Conservation (phyloP, 495 filamentous ascomycete genomes). For the Pseudevernia furfuracea region DNA sequence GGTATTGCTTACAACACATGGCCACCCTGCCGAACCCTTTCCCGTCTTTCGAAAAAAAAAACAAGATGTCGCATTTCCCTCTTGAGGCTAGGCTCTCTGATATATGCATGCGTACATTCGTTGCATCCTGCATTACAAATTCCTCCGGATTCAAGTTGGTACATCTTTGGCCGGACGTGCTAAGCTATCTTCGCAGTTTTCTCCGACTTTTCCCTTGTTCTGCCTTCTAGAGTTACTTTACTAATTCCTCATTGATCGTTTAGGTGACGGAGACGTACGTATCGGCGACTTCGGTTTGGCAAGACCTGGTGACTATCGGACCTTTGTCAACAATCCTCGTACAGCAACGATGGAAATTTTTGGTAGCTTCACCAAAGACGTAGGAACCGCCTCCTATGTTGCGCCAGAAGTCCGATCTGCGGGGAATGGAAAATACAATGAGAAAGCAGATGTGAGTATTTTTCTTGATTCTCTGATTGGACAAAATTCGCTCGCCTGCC, state of each 20-base stretch:
- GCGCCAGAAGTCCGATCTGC: constrained; percentile 79
- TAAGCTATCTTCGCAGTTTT: neutral
- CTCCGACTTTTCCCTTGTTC: neutral
- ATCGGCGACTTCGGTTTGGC: constrained; percentile 97
- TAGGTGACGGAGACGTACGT: constrained; percentile 70
- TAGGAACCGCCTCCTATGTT: constrained; percentile 93
- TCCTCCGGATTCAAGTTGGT: neutral
- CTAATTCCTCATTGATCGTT: neutral
- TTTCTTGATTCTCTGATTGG: neutral
- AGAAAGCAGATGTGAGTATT: constrained; percentile 64
- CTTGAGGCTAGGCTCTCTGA: neutral
- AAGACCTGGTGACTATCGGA: constrained; percentile 70
- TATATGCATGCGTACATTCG: neutral
- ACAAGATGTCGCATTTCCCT: neutral
- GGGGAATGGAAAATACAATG: constrained; percentile 68
- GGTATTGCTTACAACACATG: neutral
- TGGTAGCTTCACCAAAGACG: constrained; percentile 67
- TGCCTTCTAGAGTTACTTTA: neutral
- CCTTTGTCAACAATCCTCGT: constrained; percentile 27
- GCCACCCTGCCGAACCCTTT: neutral
- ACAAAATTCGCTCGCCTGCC: neutral
- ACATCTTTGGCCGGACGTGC: neutral
- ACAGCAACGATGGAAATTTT: constrained; percentile 37
- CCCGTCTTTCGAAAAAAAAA: neutral
- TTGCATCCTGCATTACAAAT: neutral